A percentile compares a stretch with the other conserved stretches of the same genome.
phyloP scores from a whole-genome alignment of 2,329 filamentous ascomycete genomes.

The Paracoccidioides brasiliensis region DNA sequence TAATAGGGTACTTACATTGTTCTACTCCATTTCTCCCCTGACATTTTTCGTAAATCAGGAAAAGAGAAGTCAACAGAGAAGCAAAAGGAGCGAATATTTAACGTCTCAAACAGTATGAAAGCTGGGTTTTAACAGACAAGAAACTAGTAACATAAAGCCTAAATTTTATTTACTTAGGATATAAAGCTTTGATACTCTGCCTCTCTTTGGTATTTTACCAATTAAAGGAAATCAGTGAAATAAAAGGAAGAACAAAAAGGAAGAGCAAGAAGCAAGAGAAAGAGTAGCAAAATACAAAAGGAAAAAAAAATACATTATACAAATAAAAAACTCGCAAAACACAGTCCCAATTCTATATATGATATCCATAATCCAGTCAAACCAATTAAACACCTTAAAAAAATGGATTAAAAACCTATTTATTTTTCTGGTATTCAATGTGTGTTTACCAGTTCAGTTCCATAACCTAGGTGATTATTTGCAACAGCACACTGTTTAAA shows the following conservation, averaged over 20 bases:
- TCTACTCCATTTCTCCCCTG: too few relatives aligned
- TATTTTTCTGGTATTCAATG: neutral
- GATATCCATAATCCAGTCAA: neutral
- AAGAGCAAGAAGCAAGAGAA: slow-evolving; percentile 11
- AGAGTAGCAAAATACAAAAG: slow-evolving; percentile 9
- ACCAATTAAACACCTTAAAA: neutral
- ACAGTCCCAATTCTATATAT: neutral
- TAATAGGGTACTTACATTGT: too few relatives aligned
- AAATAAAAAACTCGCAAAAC: neutral
- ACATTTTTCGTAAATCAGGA: too few relatives aligned
- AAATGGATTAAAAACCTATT: neutral
- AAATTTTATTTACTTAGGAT: too few relatives aligned
- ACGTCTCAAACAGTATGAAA: too few relatives aligned
- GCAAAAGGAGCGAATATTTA: too few relatives aligned
- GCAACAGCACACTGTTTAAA: neutral
- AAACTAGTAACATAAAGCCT: too few relatives aligned
- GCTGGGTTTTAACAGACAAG: too few relatives aligned
- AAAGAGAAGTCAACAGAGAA: too few relatives aligned
- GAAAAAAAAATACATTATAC: neutral
- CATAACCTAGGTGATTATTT: neutral
- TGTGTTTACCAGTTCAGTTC: neutral
- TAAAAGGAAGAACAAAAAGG: slow-evolving; percentile 4
- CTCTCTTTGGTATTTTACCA: too few relatives aligned
- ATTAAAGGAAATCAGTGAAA: neutral
- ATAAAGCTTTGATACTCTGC: too few relatives aligned